Evolutionary conservation across 345 rosid species (phyloP).

Genomic region (Salix arbutifolia): DNA sequence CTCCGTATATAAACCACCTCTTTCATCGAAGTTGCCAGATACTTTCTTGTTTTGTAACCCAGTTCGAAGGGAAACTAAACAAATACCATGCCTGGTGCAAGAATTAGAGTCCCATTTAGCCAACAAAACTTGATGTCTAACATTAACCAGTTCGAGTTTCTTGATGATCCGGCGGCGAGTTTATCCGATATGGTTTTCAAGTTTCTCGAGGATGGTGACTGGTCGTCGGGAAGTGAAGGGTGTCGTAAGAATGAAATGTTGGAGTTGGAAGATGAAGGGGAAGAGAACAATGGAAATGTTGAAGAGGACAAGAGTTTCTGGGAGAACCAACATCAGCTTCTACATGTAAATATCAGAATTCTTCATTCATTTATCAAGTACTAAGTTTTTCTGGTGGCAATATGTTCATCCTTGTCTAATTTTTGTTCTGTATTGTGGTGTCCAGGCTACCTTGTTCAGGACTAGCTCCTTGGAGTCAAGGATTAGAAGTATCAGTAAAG

Average conservation of each 20-base stretch:
- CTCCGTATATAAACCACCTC: constrained; percentile 10
- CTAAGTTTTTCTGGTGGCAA: not conserved
- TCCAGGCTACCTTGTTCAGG: constrained; percentile 27
- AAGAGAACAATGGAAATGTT: not conserved
- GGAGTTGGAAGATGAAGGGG: constrained; percentile 14
- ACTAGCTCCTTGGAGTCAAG: constrained; percentile 25
- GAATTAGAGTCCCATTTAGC: constrained; percentile 13
- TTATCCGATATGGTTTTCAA: constrained; percentile 26
- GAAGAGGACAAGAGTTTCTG: constrained; percentile 16
- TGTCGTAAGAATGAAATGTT: constrained; percentile 5
- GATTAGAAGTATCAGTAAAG: constrained; percentile 23
- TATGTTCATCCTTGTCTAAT: not conserved
- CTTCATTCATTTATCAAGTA: not conserved
- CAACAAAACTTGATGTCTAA: not conserved
- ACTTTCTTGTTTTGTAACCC: too few relatives aligned
- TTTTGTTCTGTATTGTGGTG: not conserved
- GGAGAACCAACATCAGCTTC: constrained; percentile 26
- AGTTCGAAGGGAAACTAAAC: too few relatives aligned
- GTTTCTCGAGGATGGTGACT: constrained; percentile 18
- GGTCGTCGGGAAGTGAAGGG: not conserved
- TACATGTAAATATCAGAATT: constrained; percentile 13
- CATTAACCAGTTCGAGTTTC: not conserved
- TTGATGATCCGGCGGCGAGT: constrained; percentile 3
- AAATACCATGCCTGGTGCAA: constrained; percentile 2
- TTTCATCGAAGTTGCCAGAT: too few relatives aligned